Evolutionary conservation across 2,329 filamentous ascomycete genomes (phyloP).

Genomic region (Hypoxylon sp.): DNA sequence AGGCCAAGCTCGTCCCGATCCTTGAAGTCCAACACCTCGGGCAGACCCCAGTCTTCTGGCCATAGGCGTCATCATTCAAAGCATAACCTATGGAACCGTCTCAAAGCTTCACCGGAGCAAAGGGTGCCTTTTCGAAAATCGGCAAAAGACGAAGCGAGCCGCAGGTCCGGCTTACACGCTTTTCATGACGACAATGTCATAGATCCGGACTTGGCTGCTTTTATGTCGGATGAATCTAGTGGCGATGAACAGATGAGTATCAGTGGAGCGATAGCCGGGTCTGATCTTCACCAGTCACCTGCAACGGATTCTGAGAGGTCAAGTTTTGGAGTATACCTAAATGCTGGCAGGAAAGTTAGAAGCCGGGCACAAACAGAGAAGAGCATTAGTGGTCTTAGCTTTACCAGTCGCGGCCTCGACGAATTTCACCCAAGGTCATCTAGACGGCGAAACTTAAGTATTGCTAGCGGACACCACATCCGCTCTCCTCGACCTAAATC

Average conservation of each 20-base stretch:
- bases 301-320: slow-evolving; percentile 82
- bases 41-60: slow-evolving; percentile 80
- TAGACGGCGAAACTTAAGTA: slow-evolving; percentile 85
- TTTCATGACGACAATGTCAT: slow-evolving; percentile 99
- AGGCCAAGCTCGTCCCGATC: slow-evolving; percentile 96
- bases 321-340: slow-evolving; percentile 79
- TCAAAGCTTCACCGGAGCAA: slow-evolving; percentile 81
- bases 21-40: slow-evolving; percentile 78
- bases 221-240: slow-evolving; percentile 95
- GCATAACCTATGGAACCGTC: slow-evolving; percentile 83
- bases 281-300: slow-evolving; percentile 70
- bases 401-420: slow-evolving; percentile 78
- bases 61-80: slow-evolving; percentile 92
- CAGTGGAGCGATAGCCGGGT: slow-evolving; percentile 80
- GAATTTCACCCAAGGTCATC: slow-evolving; percentile 73
- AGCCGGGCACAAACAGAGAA: slow-evolving; percentile 78
- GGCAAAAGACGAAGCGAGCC: slow-evolving; percentile 74
- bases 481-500: slow-evolving; percentile 79
- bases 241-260: slow-evolving; percentile 93
- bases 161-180: slow-evolving; percentile 81
- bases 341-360: slow-evolving; percentile 81
- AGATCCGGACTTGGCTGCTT: slow-evolving; percentile 93
- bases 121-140: slow-evolving; percentile 88
- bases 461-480: slow-evolving; percentile 80
- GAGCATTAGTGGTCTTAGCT: slow-evolving; percentile 78